Evolutionary conservation across 306 rosid genomes (phyloP).

Genomic region (Sechiopsis laciniata): DNA sequence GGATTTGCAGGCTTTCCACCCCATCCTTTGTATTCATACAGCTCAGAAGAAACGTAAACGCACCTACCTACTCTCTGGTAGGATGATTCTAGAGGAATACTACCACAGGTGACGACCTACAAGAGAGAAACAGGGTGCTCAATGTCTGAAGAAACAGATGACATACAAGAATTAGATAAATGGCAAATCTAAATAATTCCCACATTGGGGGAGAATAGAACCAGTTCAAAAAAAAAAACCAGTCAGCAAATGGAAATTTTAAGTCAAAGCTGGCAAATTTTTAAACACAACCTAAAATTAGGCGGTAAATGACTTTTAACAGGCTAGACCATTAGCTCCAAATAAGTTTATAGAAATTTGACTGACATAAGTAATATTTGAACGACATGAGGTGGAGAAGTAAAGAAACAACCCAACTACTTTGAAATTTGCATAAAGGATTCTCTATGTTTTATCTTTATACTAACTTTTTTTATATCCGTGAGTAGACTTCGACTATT

Average conservation of each 20-base stretch:
- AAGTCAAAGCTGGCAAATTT: not conserved
- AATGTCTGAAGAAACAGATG: slow-evolving; percentile 11
- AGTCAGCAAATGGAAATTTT: not conserved
- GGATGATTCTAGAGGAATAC: slow-evolving; percentile 93
- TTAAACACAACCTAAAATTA: not conserved
- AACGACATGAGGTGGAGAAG: not conserved
- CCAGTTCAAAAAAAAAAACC: not conserved
- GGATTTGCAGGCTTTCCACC: slow-evolving; percentile 73
- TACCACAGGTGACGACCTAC: slow-evolving; percentile 98
- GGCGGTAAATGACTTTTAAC: not conserved
- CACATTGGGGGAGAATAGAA: not conserved
- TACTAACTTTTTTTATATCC: too few relatives aligned
- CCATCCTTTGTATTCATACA: slow-evolving; percentile 75
- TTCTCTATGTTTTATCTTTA: not conserved
- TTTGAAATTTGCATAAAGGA: not conserved
- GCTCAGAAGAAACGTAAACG: slow-evolving; percentile 74
- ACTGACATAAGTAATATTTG: not conserved
- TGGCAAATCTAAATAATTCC: not conserved
- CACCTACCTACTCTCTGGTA: slow-evolving; percentile 88
- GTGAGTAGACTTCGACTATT: too few relatives aligned
- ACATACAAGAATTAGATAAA: not conserved
- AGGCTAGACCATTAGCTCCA: not conserved
- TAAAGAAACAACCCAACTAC: not conserved
- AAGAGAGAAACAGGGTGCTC: slow-evolving; percentile 1
- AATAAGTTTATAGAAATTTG: not conserved